These are phyloP conservation scores for Pseudogymnoascus sp. DNA, from an alignment of 2,329 filamentous ascomycete species.

Conservation along the genomic window DNA sequence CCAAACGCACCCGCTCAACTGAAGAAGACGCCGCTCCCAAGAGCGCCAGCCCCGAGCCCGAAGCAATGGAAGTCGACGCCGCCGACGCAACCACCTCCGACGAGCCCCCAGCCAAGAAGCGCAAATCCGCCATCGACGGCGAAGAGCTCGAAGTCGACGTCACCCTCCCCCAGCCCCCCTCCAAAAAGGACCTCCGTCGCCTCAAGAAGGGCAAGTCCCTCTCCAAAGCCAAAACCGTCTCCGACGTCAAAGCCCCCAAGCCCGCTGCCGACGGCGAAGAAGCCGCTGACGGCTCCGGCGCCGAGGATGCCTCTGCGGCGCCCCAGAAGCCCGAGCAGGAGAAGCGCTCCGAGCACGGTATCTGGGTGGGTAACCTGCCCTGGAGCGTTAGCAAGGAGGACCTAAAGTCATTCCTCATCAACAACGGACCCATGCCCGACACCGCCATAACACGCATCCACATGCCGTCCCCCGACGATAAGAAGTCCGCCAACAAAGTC, in stretches of 20 bases:
- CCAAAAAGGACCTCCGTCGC: constrained; percentile 83
- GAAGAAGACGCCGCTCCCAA: constrained; percentile 1
- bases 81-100: neutral
- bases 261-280: constrained; percentile 27
- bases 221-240: constrained; percentile 36
- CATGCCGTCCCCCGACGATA: constrained; percentile 43
- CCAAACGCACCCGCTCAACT: constrained; percentile 2
- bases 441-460: constrained; percentile 71
- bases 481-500: constrained; percentile 27
- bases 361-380: constrained; percentile 96
- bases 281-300: constrained; percentile 20
- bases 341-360: constrained; percentile 68
- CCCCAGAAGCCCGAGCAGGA: constrained; percentile 35
- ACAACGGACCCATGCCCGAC: constrained; percentile 58
- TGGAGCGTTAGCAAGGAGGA: constrained; percentile 70
- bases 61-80: neutral
- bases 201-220: constrained; percentile 74
- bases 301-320: constrained; percentile 17
- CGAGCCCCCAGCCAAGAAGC: constrained; percentile 45
- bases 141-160: constrained; percentile 86
- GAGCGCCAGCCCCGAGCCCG: constrained; percentile 12
- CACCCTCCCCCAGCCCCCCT: constrained; percentile 81
- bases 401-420: constrained; percentile 71
- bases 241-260: constrained; percentile 32
- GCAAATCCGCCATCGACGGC: constrained; percentile 50